These are phyloP conservation scores for Chaetomium globosum DNA, from an alignment of 2,329 filamentous ascomycete species.

Conservation along the genomic window DNA sequence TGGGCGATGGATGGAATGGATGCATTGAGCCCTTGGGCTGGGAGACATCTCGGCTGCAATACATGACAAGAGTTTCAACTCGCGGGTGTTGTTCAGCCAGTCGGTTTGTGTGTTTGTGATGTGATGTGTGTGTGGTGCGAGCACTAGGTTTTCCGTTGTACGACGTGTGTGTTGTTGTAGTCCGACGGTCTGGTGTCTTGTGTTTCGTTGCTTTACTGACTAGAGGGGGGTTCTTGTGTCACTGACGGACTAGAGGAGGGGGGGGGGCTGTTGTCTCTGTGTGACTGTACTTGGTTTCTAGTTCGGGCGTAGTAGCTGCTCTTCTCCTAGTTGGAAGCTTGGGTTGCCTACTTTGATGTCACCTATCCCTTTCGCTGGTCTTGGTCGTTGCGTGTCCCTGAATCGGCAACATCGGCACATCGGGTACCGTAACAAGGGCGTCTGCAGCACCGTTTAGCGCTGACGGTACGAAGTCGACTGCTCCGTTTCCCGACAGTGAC, in stretches of 20 bases:
- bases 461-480: background rate
- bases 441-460: conserved; percentile 1
- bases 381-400: background rate
- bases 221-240: background rate
- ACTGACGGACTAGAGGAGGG: background rate
- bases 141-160: background rate
- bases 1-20: background rate
- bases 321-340: background rate
- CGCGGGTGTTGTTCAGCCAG: background rate
- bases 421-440: conserved; percentile 1
- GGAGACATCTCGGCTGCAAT: background rate
- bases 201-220: conserved; percentile 5
- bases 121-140: background rate
- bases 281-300: background rate
- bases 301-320: background rate
- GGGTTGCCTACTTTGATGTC: background rate
- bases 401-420: background rate
- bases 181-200: background rate
- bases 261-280: background rate
- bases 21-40: background rate
- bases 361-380: background rate
- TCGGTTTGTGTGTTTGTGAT: background rate
- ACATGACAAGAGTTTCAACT: conserved; percentile 2
- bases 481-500: background rate
- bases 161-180: background rate